Evolutionary conservation across 495 filamentous ascomycete genomes (phyloP), one percentile per base, ranked within the genome.

Genomic region (Aspergillus incahuasiensis): DNA sequence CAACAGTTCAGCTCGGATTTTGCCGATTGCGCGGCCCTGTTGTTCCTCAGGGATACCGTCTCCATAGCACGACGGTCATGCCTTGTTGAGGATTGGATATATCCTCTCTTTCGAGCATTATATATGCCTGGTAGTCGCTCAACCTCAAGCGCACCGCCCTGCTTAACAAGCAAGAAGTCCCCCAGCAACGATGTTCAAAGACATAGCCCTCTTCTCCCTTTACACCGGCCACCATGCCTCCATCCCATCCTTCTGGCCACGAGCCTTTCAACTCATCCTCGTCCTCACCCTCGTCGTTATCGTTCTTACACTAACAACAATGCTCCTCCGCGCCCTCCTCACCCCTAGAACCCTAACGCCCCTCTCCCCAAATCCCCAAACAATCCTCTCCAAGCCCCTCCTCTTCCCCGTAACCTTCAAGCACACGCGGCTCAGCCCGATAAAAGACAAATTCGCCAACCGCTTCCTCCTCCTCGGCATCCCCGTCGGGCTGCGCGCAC

Each of bases 371-470:
- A 38, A 56, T 5, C 16, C 9, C 15, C 54, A 56, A n/a, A 53
- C 48, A 9, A n/a, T n/a, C 25, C 25, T 28, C 25, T 28, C 25
- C 4, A 61, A 57, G 34, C 59, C 54, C 11, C 59, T 61, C n/a
- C 30, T 61, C 1, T 54, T 61, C 28, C 54, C 54, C 18, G 25
- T 57, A 0, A 54, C 22, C 3, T 54, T 61, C 49, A 57, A 13
- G 15, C 59, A 61, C 41, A 51, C 32, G 45, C 59, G 59, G 9
- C 21, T 51, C 13, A 21, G 5, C 0, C 59, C 59, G 0, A 40
- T 51, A 9, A 57, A 54, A 30, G 54, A 61, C 22, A 51, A 32
- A 46, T 61, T 57, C 51, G 22, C 25, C 21, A 54, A 61, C 39
- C 25, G 22, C 0, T 57, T 57, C 20, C 46, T 61, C 20, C 6